phyloP scores from a whole-genome alignment of 805 yeast genomes.

The Nakazawaea peltata region DNA sequence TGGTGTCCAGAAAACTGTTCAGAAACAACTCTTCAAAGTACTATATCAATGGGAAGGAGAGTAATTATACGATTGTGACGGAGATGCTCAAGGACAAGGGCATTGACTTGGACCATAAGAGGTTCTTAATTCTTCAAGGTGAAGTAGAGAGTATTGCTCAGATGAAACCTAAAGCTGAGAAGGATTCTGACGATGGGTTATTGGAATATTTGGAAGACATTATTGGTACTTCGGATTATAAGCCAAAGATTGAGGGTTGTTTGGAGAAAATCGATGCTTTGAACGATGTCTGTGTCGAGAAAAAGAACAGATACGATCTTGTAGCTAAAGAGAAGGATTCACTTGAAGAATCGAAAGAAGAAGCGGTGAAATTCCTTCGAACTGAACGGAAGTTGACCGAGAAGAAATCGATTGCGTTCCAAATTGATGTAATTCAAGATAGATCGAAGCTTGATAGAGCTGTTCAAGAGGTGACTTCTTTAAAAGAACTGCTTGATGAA shows the following conservation, averaged over 20 bases:
- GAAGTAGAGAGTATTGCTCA: conserved; percentile 98
- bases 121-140: conserved; percentile 93
- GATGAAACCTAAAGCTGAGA: conserved; percentile 96
- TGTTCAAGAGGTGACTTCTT: conserved; percentile 26
- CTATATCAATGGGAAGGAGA: conserved; percentile 58
- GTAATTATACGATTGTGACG: conserved; percentile 76
- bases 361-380: conserved; percentile 57
- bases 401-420: conserved; percentile 48
- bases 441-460: conserved; percentile 31
- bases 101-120: conserved; percentile 88
- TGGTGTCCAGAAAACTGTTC: conserved; percentile 76
- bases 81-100: conserved; percentile 69
- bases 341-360: conserved; percentile 53
- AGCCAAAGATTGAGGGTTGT: conserved; percentile 62
- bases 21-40: conserved; percentile 73
- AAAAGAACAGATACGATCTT: conserved; percentile 68
- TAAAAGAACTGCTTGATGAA: conserved; percentile 30
- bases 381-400: conserved; percentile 54
- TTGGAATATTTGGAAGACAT: conserved; percentile 94
- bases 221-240: conserved; percentile 87
- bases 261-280: conserved; percentile 56
- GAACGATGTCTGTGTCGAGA: conserved; percentile 75
- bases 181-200: conserved; percentile 86
- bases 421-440: conserved; percentile 36
- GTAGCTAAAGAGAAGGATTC: conserved; percentile 68